These are phyloP conservation scores for Amaranthus hypochondriacus DNA, from an alignment of 148 eudicot species.

Conservation along the genomic window DNA sequence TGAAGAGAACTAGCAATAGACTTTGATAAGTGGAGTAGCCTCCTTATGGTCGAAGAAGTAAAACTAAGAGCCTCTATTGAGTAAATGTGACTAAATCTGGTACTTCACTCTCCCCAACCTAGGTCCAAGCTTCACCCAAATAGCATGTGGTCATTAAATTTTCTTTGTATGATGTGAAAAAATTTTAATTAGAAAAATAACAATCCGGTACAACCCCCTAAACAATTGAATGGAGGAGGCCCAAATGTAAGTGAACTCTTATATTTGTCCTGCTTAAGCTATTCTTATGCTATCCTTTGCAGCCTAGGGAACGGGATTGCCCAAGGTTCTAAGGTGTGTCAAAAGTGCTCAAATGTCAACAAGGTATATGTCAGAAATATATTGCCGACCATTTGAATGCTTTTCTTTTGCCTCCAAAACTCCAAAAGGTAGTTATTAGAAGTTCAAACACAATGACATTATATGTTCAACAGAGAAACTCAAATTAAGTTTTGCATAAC, in stretches of 20 bases:
- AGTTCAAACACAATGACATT: background rate
- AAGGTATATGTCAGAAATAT: background rate
- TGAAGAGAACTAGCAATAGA: background rate
- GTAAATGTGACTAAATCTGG: background rate
- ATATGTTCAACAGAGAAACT: background rate
- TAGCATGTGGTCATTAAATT: background rate
- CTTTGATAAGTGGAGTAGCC: background rate
- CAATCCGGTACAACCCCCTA: background rate
- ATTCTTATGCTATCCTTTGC: background rate
- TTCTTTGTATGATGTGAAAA: background rate
- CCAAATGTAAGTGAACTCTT: background rate
- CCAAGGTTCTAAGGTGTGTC: background rate
- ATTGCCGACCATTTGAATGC: background rate
- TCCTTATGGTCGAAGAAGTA: background rate
- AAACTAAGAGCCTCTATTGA: background rate
- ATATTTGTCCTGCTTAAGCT: background rate
- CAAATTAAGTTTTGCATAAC: background rate
- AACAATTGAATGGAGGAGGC: background rate
- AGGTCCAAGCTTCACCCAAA: background rate
- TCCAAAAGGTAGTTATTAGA: background rate
- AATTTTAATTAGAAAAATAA: background rate
- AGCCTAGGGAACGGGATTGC: background rate
- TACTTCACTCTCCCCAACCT: too few species aligned
- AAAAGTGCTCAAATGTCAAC: background rate
- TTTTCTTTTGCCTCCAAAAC: background rate